Evolutionary conservation across 2,329 filamentous ascomycete species (phyloP), one percentile per base, ranked within the genome.

Genomic region (Cercospora zeae-maydis): DNA sequence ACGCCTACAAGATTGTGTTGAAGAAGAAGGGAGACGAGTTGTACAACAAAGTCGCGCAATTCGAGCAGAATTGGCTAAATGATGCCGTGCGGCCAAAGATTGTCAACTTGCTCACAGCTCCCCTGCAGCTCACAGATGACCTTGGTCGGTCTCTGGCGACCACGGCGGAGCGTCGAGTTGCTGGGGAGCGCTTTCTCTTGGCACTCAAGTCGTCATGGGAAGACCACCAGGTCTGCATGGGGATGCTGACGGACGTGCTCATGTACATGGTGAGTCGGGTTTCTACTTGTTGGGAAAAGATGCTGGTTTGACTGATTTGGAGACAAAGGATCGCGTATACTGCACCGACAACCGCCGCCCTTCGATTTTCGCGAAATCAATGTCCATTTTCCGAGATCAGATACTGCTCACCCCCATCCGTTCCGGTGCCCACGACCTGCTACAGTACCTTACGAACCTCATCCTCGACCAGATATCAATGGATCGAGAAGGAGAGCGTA

Each of bases 221-320:
- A 64, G 90, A 96, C 66, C 93, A 99, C 74, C 91, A 93, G 74
- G 85, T 90, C 61, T 93, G 90, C 49, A 96, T 96, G 91, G 92
- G 92, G 73, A 98, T 98, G 93, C 88, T 92, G 56, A 92, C 93
- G 3, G 95, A 98, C 75, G 92, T 98, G 33, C 82, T 98, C 57
- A 97, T 98, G 92, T 59, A 96, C 74, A 91, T 99, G 82, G 84
- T 86, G 73, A 72, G 81, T 72, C n/a, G 36, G 10, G 30, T 21
- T n/a, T 45, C 37, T 49, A n/a, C 27, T 16, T 21, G 16, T 36
- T 24, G 13, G 9, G 13, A 9, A 55, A 47, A 27, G 59, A 37
- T 39, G 33, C 53, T 59, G 63, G 31, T 66, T 67, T 73, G 66
- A 75, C 70, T 59, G 27, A 67, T 61, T 4, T 31, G 27, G 2